Base-by-base conservation (phyloP, 345 rosid genomes). In the Citrus unshiu region DNA sequence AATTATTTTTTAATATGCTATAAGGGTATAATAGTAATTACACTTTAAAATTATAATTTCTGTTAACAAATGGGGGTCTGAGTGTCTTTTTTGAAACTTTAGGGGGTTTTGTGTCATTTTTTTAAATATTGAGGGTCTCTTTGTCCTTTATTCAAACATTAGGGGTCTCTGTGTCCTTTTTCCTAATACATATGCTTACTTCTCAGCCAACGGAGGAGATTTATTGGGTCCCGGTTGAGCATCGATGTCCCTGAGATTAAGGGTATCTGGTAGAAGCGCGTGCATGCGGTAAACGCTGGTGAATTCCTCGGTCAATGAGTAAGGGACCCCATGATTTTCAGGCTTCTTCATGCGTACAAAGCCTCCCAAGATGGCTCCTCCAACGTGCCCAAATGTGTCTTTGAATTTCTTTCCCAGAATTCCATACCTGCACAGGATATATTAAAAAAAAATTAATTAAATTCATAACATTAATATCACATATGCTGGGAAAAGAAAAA, bases 301-400 rank as follows among this genome's bases (percentile, higher is more conserved):
- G 74, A 91, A 91, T 27, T 91, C 94, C 77, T 91, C 94, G 2
- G 94, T 91, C 35, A 91, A 72, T 9, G 94, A 91, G 43, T 89
- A 91, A 0, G 94, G 90, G 2, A 88, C 91, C 2, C 92, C 94
- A 62, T 89, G 91, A 63, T 91, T 84, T 21, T 81, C 32, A 0
- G 91, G 87, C 79, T 88, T 86, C 58, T 74, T 89, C 27, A 64
- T 14, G 24, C 94, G 92, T 1, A 91, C 90, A 7, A 84, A 10
- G 7, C 92, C 94, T 43, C 92, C 85, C 29, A 91, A 78, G 8
- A 51, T 1, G 1, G 86, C 68, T 75, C 69, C 84, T 12, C 92
- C 92, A 9, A 84, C 77, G 46, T 88, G 91, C 24, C 92, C 94
- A 74, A 86, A 89, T 12, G 67, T 70, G 72, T 91, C 90, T 84